Evolutionary conservation across 2,329 filamentous ascomycete species (phyloP), one percentile per base, ranked within the genome.

Genomic region (Diaporthe vexans): DNA sequence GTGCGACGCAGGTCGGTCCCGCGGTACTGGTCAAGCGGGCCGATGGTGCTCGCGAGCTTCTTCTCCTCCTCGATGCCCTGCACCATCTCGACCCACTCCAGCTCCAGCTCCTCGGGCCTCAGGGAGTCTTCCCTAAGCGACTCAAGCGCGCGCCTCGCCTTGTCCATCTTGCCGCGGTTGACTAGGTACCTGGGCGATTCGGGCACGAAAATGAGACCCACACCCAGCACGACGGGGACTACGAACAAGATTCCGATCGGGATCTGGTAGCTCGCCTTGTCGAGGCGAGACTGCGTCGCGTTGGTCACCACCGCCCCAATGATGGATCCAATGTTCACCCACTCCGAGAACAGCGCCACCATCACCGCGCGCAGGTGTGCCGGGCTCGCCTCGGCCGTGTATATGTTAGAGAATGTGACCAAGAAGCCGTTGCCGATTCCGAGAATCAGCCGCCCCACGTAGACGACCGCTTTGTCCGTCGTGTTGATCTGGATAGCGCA

Each of bases 281-380:
- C 82, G 26, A 82, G 74, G 51, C 82, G 79, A 51, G 79, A 79
- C 51, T 83, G 81, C 0, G 85, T 85, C 46, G 79, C 82, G 59
- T 87, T 86, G 21, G 85, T 84, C 13, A 84, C 82, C 0, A 84
- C 81, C 0, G 85, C 83, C 4, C 87, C 87, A 52, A 89, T 77
- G 37, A 88, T 85, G 72, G 82, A 84, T 11, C 86, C 86, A 46
- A 88, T 82, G 72, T 85, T 87, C 17, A 88, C 86, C 82, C 85
- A 88, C 75, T 86, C 85, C 0, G 84, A 85, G 74, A 88, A 88
- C 17, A 89, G 76, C 0, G 84, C 84, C 2, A 86, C 85, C 78
- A 86, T 85, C 4, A 88, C 82, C 63, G 86, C 86, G n/a, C 88
- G 82, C 43, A 87, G 81, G 77, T 88, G 86, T 0, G 85, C 83